Evolutionary conservation across 345 rosid species (phyloP).

Genomic region (Camelina sativa): DNA sequence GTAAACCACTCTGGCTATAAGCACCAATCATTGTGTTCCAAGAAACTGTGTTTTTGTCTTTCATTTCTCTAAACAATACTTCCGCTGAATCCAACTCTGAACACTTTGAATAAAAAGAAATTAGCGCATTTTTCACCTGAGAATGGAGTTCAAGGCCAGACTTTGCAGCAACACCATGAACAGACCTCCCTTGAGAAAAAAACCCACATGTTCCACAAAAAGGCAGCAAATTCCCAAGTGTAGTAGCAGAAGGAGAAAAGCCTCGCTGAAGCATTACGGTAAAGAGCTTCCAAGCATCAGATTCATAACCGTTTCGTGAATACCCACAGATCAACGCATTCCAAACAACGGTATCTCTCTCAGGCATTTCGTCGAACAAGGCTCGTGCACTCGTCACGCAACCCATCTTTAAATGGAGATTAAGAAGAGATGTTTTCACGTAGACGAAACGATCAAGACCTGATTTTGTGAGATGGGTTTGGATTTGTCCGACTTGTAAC

Average conservation of each 20-base stretch:
- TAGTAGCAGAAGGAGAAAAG: constrained; percentile 53
- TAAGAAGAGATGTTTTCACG: constrained; percentile 63
- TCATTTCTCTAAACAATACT: constrained; percentile 57
- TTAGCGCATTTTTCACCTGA: constrained; percentile 59
- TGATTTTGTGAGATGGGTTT: constrained; percentile 59
- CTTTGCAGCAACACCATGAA: constrained; percentile 65
- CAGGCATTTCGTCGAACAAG: constrained; percentile 70
- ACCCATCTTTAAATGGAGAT: constrained; percentile 52
- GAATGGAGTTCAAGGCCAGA: constrained; percentile 60
- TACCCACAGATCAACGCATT: constrained; percentile 80
- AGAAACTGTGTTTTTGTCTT: constrained; percentile 61
- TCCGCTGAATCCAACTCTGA: constrained; percentile 61
- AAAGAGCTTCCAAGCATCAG: constrained; percentile 54
- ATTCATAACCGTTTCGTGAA: constrained; percentile 59
- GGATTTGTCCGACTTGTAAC: constrained; percentile 52
- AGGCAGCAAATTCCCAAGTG: constrained; percentile 68
- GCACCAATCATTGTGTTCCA: constrained; percentile 88
- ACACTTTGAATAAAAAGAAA: constrained; percentile 69
- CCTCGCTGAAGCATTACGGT: constrained; percentile 65
- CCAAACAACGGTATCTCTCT: constrained; percentile 76
- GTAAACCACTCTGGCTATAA: constrained; percentile 62
- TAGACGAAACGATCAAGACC: constrained; percentile 59
- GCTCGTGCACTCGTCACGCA: constrained; percentile 46
- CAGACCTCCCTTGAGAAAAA: constrained; percentile 60
- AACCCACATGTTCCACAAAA: constrained; percentile 59